phyloP scores from a whole-genome alignment of 495 filamentous ascomycete genomes.

The Xylaria intraflava region DNA sequence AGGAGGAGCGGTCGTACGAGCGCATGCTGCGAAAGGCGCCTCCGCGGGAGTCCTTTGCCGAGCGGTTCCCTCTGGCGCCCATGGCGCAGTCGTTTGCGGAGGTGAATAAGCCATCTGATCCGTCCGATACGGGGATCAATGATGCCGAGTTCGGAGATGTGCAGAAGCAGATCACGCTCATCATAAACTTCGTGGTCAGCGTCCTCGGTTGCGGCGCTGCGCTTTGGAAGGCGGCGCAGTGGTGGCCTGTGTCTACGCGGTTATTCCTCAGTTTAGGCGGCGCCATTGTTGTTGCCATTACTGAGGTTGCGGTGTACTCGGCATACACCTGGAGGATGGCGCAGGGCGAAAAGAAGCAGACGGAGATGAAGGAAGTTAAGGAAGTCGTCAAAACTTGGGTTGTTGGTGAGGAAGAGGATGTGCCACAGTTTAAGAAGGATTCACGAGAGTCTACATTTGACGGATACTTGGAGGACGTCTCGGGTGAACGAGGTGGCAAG shows the following conservation, averaged over 20 bases:
- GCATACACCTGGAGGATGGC: slow-evolving; percentile 76
- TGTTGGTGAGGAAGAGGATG: slow-evolving; percentile 43
- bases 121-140: slow-evolving; percentile 43
- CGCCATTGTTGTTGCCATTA: slow-evolving; percentile 66
- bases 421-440: slow-evolving; percentile 8
- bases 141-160: slow-evolving; percentile 60
- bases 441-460: neutral
- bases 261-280: slow-evolving; percentile 64
- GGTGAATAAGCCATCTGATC: slow-evolving; percentile 31
- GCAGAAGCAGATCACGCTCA: slow-evolving; percentile 67
- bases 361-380: slow-evolving; percentile 61
- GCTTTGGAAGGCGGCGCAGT: slow-evolving; percentile 64
- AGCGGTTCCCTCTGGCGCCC: slow-evolving; percentile 49
- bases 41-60: slow-evolving; percentile 49
- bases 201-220: slow-evolving; percentile 63
- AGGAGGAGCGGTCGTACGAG: slow-evolving; percentile 73
- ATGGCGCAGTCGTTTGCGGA: slow-evolving; percentile 46
- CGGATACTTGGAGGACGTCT: slow-evolving; percentile 64
- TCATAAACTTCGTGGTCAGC: slow-evolving; percentile 67
- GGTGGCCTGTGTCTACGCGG: slow-evolving; percentile 63
- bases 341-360: slow-evolving; percentile 61
- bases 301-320: slow-evolving; percentile 81
- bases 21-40: slow-evolving; percentile 59
- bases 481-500: slow-evolving; percentile 63
- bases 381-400: slow-evolving; percentile 63